A percentile compares a stretch with the other conserved stretches of the same genome.
phyloP scores from a whole-genome alignment of 345 rosid species.

The Jatropha curcas region DNA sequence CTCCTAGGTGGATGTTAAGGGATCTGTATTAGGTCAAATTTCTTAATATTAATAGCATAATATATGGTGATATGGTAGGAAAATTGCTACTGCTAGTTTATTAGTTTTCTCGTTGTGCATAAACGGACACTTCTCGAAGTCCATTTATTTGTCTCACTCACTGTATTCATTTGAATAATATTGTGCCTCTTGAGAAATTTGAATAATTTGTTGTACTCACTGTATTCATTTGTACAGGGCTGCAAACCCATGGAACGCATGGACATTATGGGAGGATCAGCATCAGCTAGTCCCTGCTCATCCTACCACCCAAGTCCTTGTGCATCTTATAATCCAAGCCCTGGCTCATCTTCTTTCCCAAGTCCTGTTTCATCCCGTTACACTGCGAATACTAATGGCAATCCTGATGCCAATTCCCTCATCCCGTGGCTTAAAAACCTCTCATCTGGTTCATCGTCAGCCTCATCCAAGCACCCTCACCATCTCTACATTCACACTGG shows the following conservation, averaged over 20 bases:
- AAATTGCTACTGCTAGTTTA: neutral
- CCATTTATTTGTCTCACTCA: too few relatives aligned
- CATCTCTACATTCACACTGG: conserved; percentile 73
- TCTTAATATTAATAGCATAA: neutral
- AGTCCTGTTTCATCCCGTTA: conserved; percentile 80
- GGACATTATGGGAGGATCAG: conserved; percentile 72
- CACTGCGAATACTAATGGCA: conserved; percentile 47
- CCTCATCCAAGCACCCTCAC: conserved; percentile 70
- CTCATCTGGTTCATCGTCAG: conserved; percentile 83
- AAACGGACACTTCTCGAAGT: too few relatives aligned
- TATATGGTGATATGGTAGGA: neutral
- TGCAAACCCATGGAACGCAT: conserved; percentile 79
- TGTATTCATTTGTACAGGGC: conserved; percentile 51
- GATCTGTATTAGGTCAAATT: neutral
- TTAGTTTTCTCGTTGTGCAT: neutral
- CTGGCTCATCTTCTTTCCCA: conserved; percentile 82
- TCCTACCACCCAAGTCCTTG: conserved; percentile 81
- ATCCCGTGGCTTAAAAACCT: conserved; percentile 96
- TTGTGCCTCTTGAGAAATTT: neutral
- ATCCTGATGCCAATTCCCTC: conserved; percentile 70
- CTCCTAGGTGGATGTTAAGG: neutral
- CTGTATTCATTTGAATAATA: too few relatives aligned
- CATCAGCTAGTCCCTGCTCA: conserved; percentile 74
- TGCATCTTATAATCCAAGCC: conserved; percentile 84
- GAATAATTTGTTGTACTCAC: neutral